Percentiles rank a stretch among this genome's conserved stretches.
These are phyloP conservation scores for Apiotrichum sp. DNA, from an alignment of 1,284 basidiomycete genomes.

Conservation along the genomic window DNA sequence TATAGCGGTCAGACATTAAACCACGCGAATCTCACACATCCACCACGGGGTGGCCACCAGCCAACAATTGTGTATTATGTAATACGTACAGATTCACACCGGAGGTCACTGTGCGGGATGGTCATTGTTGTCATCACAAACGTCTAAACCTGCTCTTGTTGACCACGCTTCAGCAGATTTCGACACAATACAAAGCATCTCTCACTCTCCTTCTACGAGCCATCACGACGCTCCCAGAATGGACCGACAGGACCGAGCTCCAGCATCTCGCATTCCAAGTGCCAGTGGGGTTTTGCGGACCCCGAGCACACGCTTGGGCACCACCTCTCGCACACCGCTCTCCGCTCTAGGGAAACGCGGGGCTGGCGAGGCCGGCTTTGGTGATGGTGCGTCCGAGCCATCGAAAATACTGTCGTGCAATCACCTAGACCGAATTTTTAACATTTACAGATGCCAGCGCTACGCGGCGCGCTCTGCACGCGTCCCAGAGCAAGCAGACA, in stretches of 20 bases:
- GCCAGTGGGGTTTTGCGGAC: constrained; percentile 7
- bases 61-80: no score
- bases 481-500: constrained; percentile 14
- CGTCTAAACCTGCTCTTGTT: no score
- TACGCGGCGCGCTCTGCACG: constrained; percentile 15
- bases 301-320: background rate
- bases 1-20: no score
- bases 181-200: background rate
- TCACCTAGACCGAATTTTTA: no score
- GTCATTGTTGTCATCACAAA: no score
- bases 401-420: no score
- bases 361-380: constrained; percentile 24
- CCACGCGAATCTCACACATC: no score
- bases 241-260: constrained; percentile 1
- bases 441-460: constrained; percentile 12
- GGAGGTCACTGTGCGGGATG: no score
- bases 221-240: background rate
- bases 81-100: no score
- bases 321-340: background rate
- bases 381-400: constrained; percentile 15
- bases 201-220: no score
- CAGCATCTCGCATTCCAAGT: constrained; percentile 4
- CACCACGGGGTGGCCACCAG: no score
- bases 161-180: background rate
- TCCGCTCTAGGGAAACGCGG: constrained; percentile 17